These are phyloP conservation scores for Hypoxylon intermedium DNA, from an alignment of 495 filamentous ascomycete species.

Conservation along the genomic window DNA sequence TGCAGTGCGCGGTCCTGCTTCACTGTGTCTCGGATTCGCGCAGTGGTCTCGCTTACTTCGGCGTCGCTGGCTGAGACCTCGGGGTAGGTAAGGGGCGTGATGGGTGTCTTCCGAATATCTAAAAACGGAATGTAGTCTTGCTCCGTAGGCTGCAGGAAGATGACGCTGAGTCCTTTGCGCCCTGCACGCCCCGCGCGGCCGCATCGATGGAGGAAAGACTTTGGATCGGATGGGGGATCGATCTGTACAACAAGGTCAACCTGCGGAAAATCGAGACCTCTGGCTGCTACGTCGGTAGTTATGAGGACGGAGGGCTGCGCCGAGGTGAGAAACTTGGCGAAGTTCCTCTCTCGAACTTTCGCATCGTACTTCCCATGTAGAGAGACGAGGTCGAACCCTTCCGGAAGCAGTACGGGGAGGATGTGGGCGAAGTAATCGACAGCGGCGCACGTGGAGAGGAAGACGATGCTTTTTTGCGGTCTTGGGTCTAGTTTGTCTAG, in stretches of 20 bases:
- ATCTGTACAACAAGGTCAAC: slow-evolving; percentile 94
- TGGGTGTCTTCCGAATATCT: slow-evolving; percentile 87
- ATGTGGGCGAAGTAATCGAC: slow-evolving; percentile 90
- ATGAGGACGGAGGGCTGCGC: slow-evolving; percentile 79
- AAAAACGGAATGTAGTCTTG: slow-evolving; percentile 90
- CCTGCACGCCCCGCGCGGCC: slow-evolving; percentile 92
- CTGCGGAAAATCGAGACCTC: slow-evolving; percentile 83
- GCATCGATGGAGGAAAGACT: slow-evolving; percentile 93
- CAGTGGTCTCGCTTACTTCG: slow-evolving; percentile 60
- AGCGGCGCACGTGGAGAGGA: slow-evolving; percentile 91
- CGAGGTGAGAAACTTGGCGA: slow-evolving; percentile 73
- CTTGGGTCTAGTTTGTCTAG: slow-evolving; percentile 71
- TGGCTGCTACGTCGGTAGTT: slow-evolving; percentile 75
- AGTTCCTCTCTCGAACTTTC: slow-evolving; percentile 81
- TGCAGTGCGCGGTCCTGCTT: slow-evolving; percentile 79
- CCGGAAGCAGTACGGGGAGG: slow-evolving; percentile 68
- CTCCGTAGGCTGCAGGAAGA: slow-evolving; percentile 85
- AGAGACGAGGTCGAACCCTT: slow-evolving; percentile 72
- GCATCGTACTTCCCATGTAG: slow-evolving; percentile 90
- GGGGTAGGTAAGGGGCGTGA: slow-evolving; percentile 65
- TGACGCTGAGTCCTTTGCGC: slow-evolving; percentile 80
- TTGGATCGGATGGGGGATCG: slow-evolving; percentile 90
- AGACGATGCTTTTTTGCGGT: slow-evolving; percentile 88
- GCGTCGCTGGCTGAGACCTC: slow-evolving; percentile 57
- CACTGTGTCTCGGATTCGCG: slow-evolving; percentile 66